Conservation (phyloP, 768 basidiomycete genomes). For the Omphalotus guepiniiformis region DNA sequence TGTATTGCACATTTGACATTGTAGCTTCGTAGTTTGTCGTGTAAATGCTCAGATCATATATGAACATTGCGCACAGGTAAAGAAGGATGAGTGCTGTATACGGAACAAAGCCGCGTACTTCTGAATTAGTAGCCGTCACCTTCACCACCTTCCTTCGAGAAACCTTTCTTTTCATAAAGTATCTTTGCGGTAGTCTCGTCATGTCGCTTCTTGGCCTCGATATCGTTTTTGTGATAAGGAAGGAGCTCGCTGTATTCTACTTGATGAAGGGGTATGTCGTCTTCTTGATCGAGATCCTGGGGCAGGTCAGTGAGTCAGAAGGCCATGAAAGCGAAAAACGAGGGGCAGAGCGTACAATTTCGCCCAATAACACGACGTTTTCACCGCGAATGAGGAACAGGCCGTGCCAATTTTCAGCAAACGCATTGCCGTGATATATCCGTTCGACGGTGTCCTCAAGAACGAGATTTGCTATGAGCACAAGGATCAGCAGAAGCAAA, state of each 20-base stretch:
- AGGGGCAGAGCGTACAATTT: conserved; percentile 69
- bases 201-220: conserved; percentile 69
- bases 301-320: conserved; percentile 4
- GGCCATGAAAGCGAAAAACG: conserved; percentile 5
- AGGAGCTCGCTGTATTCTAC: conserved; percentile 70
- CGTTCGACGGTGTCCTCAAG: conserved; percentile 94
- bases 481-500: conserved; percentile 5
- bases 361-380: conserved; percentile 95
- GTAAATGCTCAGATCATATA: too few relatives aligned
- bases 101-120: too few relatives aligned
- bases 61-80: too few relatives aligned
- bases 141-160: conserved; percentile 93
- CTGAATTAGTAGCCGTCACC: conserved; percentile 83
- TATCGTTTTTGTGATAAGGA: conserved; percentile 68
- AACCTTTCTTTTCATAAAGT: conserved; percentile 80
- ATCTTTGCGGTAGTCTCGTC: conserved; percentile 83
- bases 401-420: conserved; percentile 84
- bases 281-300: conserved; percentile 91
- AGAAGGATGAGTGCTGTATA: too few relatives aligned
- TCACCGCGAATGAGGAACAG: conserved; percentile 95
- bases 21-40: too few relatives aligned
- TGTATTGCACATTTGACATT: too few relatives aligned
- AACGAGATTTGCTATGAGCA: conserved; percentile 83
- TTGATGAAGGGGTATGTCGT: conserved; percentile 75
- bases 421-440: conserved; percentile 85